Base-by-base conservation (phyloP, 441 rosid species). In the Pelargonium fulgidum region DNA sequence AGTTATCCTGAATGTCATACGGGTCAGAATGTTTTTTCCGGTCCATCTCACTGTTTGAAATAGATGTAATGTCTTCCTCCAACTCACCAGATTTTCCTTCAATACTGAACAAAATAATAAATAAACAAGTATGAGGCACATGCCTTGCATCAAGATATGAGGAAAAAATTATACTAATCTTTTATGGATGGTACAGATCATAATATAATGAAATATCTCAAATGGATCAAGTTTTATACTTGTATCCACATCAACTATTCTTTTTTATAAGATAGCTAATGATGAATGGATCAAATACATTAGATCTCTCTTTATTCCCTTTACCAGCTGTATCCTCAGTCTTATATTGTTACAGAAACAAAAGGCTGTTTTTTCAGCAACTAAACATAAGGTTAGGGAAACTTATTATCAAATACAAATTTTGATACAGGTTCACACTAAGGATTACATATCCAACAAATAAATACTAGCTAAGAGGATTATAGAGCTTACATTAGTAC, bases 71-170 rank as follows among this genome's bases (percentile, higher is more conserved):
- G 48, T 68, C 77, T 64, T 69, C 75, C 64, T 76, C 78, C 64
- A 45, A 24, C 70, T 78, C 81, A 39, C 42, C 72, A 36, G 39
- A 48, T 36, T 33, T 68, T 13, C 26, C 80, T 64, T 71, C 41
- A 62, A 69, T 66, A 70, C 85, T 78, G 71, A 64, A 70, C 22
- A 72, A 68, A 70, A 76, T 63, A 73, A n/a, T 17, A 14, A n/a
- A 16, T 64, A 36, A 64, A 16, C 13, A 24, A 12, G 8, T 47
- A 39, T 58, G 16, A 36, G 42, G 12, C 50, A 19, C 12, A 39
- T 56, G 22, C 12, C 48, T 6, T 39, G 22, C 50, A 39, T 41
- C 12, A 64, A 33, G 29, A 58, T 20, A 20, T 9, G 63, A 19
- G 63, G 3, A 58, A 2, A 58, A 2, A 12, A 58, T 50, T 39